These are phyloP conservation scores for Hygrophorus pudorinus DNA, from an alignment of 768 basidiomycete species.

Conservation along the genomic window DNA sequence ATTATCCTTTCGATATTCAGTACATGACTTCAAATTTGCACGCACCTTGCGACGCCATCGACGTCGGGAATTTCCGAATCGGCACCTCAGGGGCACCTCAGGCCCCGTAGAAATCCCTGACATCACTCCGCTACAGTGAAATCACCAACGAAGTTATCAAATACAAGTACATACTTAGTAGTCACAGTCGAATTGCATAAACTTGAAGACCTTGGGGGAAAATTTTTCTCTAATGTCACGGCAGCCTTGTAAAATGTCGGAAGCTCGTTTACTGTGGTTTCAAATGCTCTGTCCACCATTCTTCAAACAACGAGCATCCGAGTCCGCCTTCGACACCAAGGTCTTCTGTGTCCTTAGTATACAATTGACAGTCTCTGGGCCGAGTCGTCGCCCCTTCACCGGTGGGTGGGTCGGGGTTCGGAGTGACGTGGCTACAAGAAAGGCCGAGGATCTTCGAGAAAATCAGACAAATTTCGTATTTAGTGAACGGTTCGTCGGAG, in stretches of 20 bases:
- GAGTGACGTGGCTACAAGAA: constrained; percentile 64
- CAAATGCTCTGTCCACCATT: constrained; percentile 70
- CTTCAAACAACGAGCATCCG: constrained; percentile 60
- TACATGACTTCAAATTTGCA: too few species aligned
- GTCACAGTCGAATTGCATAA: too few species aligned
- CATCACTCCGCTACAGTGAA: too few species aligned
- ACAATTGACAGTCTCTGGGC: constrained; percentile 73
- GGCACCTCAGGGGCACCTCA: too few species aligned
- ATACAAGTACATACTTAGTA: too few species aligned
- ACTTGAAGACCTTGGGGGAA: too few species aligned
- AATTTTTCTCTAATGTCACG: background rate
- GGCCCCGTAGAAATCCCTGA: too few species aligned
- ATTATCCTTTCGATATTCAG: too few species aligned
- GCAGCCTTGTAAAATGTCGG: too few species aligned
- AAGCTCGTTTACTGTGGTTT: constrained; percentile 13
- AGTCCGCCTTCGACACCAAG: constrained; percentile 52
- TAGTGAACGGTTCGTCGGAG: constrained; percentile 72
- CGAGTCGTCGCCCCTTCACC: constrained; percentile 59
- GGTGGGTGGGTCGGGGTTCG: constrained; percentile 59
- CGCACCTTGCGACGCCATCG: too few species aligned
- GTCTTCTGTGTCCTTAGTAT: constrained; percentile 64
- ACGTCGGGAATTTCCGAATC: too few species aligned
- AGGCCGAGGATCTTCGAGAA: constrained; percentile 64
- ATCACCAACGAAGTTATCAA: too few species aligned
- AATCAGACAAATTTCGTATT: constrained; percentile 84